A percentile compares a stretch with the other conserved stretches of the same genome.
Evolutionary conservation across 768 basidiomycete species (phyloP).

Genomic region (Kwoniella botswanensis): DNA sequence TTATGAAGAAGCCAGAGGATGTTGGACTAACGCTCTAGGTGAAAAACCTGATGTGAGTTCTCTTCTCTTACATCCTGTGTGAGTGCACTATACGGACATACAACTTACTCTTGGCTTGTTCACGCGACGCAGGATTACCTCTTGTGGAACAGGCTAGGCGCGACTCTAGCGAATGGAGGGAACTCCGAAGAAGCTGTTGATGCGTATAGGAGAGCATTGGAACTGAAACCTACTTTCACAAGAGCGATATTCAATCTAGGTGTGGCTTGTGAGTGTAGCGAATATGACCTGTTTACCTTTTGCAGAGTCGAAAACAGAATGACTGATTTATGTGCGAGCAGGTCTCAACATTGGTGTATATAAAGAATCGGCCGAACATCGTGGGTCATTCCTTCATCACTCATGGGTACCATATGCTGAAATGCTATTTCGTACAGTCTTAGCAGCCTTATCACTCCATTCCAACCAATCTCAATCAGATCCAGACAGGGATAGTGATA

Average conservation of each 20-base stretch:
- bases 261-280: constrained; percentile 78
- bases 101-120: no score
- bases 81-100: no score
- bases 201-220: constrained; percentile 82
- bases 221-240: constrained; percentile 90
- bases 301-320: neutral
- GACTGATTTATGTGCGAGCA: constrained; percentile 49
- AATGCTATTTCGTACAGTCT: constrained; percentile 28
- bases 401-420: neutral
- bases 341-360: constrained; percentile 94
- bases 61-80: neutral
- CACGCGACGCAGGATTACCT: constrained; percentile 72
- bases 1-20: constrained; percentile 89
- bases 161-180: constrained; percentile 89
- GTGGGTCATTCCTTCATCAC: constrained; percentile 26
- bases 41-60: constrained; percentile 71
- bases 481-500: constrained; percentile 10
- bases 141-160: constrained; percentile 94
- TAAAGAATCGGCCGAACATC: constrained; percentile 95
- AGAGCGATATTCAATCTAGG: constrained; percentile 97
- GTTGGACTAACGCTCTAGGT: constrained; percentile 85
- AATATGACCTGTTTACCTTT: neutral
- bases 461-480: constrained; percentile 13
- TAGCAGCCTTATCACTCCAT: constrained; percentile 52
- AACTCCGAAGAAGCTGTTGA: constrained; percentile 85